Conservation (phyloP, 2,329 filamentous ascomycete genomes). For the Colletotrichum sp. region DNA sequence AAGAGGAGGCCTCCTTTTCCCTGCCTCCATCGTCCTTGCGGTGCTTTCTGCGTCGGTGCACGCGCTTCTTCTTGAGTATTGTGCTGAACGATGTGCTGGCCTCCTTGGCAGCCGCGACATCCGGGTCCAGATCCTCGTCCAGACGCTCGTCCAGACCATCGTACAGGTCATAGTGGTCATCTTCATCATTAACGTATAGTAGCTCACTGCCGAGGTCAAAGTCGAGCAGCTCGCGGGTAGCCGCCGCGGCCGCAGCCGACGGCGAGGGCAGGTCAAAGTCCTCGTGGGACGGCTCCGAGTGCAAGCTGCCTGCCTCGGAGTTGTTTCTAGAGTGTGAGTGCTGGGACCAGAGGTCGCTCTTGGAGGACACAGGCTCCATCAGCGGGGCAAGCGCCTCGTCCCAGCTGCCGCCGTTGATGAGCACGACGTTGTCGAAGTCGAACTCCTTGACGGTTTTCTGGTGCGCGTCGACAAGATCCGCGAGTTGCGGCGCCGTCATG, state of each 20-base stretch:
- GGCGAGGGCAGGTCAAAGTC: conserved; percentile 44
- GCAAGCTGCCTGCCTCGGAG: conserved; percentile 31
- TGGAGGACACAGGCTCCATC: conserved; percentile 43
- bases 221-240: conserved; percentile 53
- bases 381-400: conserved; percentile 82
- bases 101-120: conserved; percentile 36
- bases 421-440: conserved; percentile 77
- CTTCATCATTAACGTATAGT: conserved; percentile 15
- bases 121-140: conserved; percentile 35
- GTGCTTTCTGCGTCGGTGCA: conserved; percentile 41
- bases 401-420: conserved; percentile 75
- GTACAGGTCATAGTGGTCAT: conserved; percentile 33
- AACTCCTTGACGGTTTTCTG: conserved; percentile 74
- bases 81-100: conserved; percentile 47
- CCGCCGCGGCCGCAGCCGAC: conserved; percentile 61
- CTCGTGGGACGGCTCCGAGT: conserved; percentile 33
- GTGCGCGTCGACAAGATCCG: conserved; percentile 71
- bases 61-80: conserved; percentile 52
- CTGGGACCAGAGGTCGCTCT: conserved; percentile 46
- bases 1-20: conserved; percentile 22
- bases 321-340: conserved; percentile 40
- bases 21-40: conserved; percentile 34
- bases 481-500: conserved; percentile 75
- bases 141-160: conserved; percentile 34
- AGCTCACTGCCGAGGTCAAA: conserved; percentile 33